A percentile compares a stretch with the other conserved stretches of the same genome.
Evolutionary conservation across 1,284 basidiomycete genomes (phyloP).

Genomic region (Ustilago cynodontis): DNA sequence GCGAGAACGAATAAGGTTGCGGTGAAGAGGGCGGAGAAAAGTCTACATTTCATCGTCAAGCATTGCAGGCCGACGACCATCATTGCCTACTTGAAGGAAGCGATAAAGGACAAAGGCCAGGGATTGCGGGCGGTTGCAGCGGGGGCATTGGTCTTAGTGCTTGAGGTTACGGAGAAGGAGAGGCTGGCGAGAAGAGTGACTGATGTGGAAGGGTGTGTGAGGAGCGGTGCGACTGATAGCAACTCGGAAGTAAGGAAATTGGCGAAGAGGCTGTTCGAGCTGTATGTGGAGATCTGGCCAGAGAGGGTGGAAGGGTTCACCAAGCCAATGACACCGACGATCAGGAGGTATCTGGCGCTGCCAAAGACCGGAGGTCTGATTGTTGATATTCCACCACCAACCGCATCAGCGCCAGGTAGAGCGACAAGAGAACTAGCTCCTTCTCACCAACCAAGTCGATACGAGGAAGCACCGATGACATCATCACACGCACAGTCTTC

Average conservation of each 20-base stretch:
- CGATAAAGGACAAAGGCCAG: slow-evolving; percentile 70
- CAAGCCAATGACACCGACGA: slow-evolving; percentile 72
- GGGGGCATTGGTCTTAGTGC: slow-evolving; percentile 54
- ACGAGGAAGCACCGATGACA: neutral
- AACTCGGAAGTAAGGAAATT: slow-evolving; percentile 72
- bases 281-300: slow-evolving; percentile 71
- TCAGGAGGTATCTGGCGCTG: slow-evolving; percentile 70
- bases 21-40: slow-evolving; percentile 72
- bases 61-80: slow-evolving; percentile 71
- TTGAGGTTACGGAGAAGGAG: slow-evolving; percentile 66
- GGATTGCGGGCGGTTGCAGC: slow-evolving; percentile 45
- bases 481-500: slow-evolving; percentile 3
- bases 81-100: slow-evolving; percentile 69
- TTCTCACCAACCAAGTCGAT: slow-evolving; percentile 5
- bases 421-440: neutral
- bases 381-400: slow-evolving; percentile 24
- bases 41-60: slow-evolving; percentile 71
- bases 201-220: slow-evolving; percentile 71
- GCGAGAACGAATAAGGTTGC: slow-evolving; percentile 73
- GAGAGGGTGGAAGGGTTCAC: slow-evolving; percentile 72
- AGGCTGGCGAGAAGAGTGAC: slow-evolving; percentile 58
- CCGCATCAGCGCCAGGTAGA: slow-evolving; percentile 1
- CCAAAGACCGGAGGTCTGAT: slow-evolving; percentile 58
- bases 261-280: slow-evolving; percentile 71
- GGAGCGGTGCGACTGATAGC: slow-evolving; percentile 71